A percentile compares a stretch with the other conserved stretches of the same genome.
These are phyloP conservation scores for Mycena metata DNA, from an alignment of 768 basidiomycete species.

Conservation along the genomic window DNA sequence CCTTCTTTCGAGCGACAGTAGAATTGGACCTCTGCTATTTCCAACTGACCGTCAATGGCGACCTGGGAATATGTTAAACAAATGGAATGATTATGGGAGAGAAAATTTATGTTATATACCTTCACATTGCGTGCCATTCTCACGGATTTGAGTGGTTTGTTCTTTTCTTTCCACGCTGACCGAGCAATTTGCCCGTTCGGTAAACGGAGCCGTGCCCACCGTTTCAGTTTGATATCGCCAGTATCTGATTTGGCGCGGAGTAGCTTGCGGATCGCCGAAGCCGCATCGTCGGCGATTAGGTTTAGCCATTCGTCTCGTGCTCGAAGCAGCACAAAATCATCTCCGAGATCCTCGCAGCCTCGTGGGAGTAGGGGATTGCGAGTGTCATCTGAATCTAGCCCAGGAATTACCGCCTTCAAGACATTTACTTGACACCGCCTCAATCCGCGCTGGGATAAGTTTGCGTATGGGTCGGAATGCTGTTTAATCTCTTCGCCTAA, in stretches of 20 bases:
- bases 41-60: no score
- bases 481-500: background rate
- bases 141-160: background rate
- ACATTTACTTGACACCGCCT: background rate
- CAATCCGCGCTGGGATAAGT: background rate
- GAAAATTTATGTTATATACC: no score
- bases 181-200: background rate
- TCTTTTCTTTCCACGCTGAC: background rate
- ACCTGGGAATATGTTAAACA: no score
- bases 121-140: background rate
- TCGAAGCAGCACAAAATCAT: background rate
- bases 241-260: background rate
- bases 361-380: background rate
- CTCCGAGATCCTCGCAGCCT: background rate
- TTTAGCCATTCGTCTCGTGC: background rate
- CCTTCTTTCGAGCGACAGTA: background rate
- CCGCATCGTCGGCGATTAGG: no score
- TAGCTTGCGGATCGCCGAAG: background rate
- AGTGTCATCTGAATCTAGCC: background rate
- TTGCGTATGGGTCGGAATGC: background rate
- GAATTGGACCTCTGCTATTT: background rate
- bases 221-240: background rate
- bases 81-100: no score
- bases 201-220: background rate
- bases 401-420: background rate